Conservation (phyloP, 176 grass and related monocot species). For the Musa acuminata region DNA sequence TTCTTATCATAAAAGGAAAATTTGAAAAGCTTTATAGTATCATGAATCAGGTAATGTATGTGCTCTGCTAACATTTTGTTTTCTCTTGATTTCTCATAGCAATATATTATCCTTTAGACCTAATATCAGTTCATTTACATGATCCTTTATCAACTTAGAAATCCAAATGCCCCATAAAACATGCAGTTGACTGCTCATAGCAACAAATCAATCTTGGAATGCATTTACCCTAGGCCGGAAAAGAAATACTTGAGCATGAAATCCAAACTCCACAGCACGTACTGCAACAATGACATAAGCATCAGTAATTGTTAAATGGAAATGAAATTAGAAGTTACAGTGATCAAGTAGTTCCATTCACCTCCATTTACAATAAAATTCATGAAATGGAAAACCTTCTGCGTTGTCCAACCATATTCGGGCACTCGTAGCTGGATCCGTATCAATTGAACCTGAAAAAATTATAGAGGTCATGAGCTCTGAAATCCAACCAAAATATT, state of each 20-base stretch:
- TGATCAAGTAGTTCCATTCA: constrained; percentile 23
- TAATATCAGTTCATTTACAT: not conserved
- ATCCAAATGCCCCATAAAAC: not conserved
- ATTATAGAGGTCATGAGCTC: not conserved
- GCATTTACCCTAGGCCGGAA: constrained; percentile 57
- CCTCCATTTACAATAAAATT: constrained; percentile 82
- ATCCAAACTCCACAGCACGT: constrained; percentile 60
- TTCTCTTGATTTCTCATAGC: not conserved
- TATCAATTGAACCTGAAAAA: constrained; percentile 64
- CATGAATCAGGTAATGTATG: not conserved
- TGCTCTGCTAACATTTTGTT: not conserved
- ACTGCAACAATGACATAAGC: constrained; percentile 34
- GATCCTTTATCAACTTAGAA: not conserved
- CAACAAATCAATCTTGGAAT: constrained; percentile 22
- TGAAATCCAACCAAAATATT: not conserved
- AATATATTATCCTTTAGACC: not conserved
- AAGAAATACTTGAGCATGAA: constrained; percentile 63
- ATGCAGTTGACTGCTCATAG: constrained; percentile 22
- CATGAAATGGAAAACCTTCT: constrained; percentile 96
- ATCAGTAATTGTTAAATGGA: not conserved
- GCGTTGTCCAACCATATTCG: constrained; percentile 83
- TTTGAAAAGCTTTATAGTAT: constrained; percentile 14
- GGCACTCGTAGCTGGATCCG: constrained; percentile 75
- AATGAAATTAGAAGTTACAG: not conserved
- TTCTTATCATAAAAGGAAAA: not conserved